phyloP scores from a whole-genome alignment of 768 basidiomycete species.

The Lenzites betulinus region DNA sequence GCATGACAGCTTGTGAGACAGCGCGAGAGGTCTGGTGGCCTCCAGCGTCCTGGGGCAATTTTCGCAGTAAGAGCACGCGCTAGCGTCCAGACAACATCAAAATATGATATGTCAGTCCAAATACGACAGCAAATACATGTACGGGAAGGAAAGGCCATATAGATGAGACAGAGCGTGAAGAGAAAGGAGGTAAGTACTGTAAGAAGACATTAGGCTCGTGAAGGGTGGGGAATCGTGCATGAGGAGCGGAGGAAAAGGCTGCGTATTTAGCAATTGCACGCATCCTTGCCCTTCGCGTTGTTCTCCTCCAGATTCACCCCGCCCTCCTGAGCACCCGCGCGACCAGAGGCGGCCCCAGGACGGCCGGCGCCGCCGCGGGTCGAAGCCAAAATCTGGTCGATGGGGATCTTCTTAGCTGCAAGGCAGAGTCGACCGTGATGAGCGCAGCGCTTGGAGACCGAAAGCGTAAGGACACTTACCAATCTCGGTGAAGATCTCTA shows the following conservation, averaged over 20 bases:
- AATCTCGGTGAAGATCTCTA: constrained; percentile 98
- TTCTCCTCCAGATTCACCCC: constrained; percentile 73
- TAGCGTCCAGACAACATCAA: constrained; percentile 15
- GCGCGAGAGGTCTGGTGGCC: too few species aligned
- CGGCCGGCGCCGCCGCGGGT: constrained; percentile 69
- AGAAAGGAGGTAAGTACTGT: constrained; percentile 24
- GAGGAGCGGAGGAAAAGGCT: background rate
- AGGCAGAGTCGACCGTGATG: background rate
- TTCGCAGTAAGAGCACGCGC: too few species aligned
- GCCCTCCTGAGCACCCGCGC: constrained; percentile 55
- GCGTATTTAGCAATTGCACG: constrained; percentile 72
- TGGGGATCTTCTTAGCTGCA: constrained; percentile 82
- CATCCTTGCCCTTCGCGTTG: constrained; percentile 66
- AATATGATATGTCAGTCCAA: constrained; percentile 24
- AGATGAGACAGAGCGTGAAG: constrained; percentile 26
- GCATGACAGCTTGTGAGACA: too few species aligned
- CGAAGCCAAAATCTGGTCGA: constrained; percentile 91
- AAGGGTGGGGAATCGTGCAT: constrained; percentile 12
- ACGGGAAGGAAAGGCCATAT: constrained; percentile 22
- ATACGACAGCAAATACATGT: constrained; percentile 27
- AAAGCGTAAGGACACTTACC: constrained; percentile 50
- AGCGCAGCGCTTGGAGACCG: constrained; percentile 8
- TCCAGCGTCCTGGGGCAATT: too few species aligned
- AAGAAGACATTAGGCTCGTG: constrained; percentile 23
- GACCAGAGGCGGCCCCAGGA: constrained; percentile 55